Evolutionary conservation across 371 early-diverging fungal species (phyloP), one percentile per base, ranked within the genome.

Genomic region (Racocetra persica): DNA sequence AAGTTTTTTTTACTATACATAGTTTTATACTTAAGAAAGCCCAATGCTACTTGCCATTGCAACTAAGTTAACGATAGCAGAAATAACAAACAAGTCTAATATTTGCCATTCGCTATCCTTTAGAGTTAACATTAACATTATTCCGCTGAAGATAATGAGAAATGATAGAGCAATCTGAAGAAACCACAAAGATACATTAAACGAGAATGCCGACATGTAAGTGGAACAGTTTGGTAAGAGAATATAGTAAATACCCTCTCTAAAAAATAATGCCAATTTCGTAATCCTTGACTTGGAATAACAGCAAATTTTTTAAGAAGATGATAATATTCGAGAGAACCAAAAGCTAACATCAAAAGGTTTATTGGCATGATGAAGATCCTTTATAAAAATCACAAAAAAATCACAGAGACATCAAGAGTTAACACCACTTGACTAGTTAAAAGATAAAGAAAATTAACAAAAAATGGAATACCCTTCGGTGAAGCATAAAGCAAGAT

Each of bases 401-500:
- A 60, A 41, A 52, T 16, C 26, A 70, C 55, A 69, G 84, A 32
- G 86, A 90, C 91, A 88, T 91, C 79, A 18, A 14, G 74, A 91
- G 91, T 7, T 84, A 82, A 78, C 84, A 85, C 72, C 91, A 91
- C 1, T 88, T 87, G 86, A 88, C 86, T 36, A 86, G 84, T 32
- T 82, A 72, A 49, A 89, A 84, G 83, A 87, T 85, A 71, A 85
- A 83, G 54, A 82, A 59, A 65, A 89, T 80, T 2, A 84, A 78
- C 14, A 45, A 16, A 81, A 76, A 52, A 85, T 83, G 24, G 91
- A 72, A 8, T 88, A 90, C 88, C 88, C 87, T 82, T 93, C 90
- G 82, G 93, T 93, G 79, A 92, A 95, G 83, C 95, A 95, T 28
- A 91, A 90, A 14, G 93, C 91, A 54, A 94, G 92, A 84, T 95